A percentile compares a stretch with the other conserved stretches of the same genome.
Evolutionary conservation across 2,329 filamentous ascomycete species (phyloP).

Genomic region (Pseudocercospora crystallina): DNA sequence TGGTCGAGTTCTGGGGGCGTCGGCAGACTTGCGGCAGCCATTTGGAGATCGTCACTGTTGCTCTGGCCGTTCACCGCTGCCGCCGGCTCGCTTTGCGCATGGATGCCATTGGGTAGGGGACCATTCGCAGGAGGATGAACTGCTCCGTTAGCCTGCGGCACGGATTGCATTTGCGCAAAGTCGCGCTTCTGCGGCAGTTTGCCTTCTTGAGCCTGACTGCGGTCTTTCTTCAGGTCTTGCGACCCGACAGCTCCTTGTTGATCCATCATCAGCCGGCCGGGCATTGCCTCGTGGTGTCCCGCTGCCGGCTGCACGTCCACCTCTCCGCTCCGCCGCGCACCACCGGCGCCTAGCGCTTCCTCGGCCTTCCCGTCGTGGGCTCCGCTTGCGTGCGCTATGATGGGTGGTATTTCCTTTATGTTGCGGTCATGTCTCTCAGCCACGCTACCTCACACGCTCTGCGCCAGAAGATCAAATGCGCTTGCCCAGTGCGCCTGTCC

Average conservation of each 20-base stretch:
- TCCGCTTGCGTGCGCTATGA: constrained; percentile 28
- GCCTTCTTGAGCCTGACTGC: constrained; percentile 27
- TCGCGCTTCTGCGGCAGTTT: constrained; percentile 21
- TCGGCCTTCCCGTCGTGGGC: constrained; percentile 18
- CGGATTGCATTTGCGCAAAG: constrained; percentile 15
- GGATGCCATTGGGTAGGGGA: constrained; percentile 14
- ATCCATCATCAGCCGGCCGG: constrained; percentile 51
- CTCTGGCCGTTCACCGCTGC: constrained; percentile 20
- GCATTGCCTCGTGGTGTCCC: constrained; percentile 38
- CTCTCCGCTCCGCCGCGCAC: constrained; percentile 19
- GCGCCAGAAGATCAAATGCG: too few relatives aligned
- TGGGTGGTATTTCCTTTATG: constrained; percentile 15
- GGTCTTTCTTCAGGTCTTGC: constrained; percentile 35
- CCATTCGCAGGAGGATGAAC: constrained; percentile 12
- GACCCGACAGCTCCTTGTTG: constrained; percentile 40
- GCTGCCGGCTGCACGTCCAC: constrained; percentile 1
- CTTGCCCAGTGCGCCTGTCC: too few relatives aligned
- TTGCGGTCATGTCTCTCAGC: constrained; percentile 24
- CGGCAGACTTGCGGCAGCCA: constrained; percentile 3
- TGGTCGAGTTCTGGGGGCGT: constrained; percentile 59
- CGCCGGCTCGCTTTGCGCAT: constrained; percentile 6
- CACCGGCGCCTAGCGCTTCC: constrained; percentile 20
- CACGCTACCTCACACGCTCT: too few relatives aligned
- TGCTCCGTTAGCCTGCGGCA: constrained; percentile 11
- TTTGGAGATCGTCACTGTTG: not conserved